A percentile compares a stretch with the other conserved stretches of the same genome.
These are phyloP conservation scores for Malus orientalis DNA, from an alignment of 306 rosid species.

Conservation along the genomic window DNA sequence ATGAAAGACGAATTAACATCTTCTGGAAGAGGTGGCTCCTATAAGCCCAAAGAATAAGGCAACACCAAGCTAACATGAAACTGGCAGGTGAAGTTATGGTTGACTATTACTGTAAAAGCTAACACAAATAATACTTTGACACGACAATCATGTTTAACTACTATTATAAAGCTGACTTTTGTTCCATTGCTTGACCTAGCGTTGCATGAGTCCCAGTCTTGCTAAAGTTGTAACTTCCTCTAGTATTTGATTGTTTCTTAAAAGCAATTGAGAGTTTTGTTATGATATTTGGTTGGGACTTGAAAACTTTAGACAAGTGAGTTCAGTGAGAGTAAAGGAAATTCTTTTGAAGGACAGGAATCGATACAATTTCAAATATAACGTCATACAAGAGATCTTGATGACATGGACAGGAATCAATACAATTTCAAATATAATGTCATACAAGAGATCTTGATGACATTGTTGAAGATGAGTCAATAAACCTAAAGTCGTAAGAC, in stretches of 20 bases:
- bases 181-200: neutral
- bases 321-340: neutral
- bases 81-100: neutral
- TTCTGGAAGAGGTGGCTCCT: neutral
- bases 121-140: neutral
- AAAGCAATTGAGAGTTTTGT: neutral
- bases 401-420: neutral
- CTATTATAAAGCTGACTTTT: neutral
- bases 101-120: too few relatives aligned
- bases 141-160: neutral
- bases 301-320: neutral
- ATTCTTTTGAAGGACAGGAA: neutral
- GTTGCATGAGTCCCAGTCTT: neutral
- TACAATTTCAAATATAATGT: neutral
- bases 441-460: neutral
- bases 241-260: neutral
- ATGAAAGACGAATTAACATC: neutral
- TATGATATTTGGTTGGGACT: neutral
- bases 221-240: neutral
- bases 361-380: neutral
- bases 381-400: neutral
- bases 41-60: neutral
- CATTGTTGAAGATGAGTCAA: neutral
- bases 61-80: neutral
- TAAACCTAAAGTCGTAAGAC: neutral